Base-by-base conservation (phyloP, 1,139 yeast species). In the Protomyces lactucae-debilis region DNA sequence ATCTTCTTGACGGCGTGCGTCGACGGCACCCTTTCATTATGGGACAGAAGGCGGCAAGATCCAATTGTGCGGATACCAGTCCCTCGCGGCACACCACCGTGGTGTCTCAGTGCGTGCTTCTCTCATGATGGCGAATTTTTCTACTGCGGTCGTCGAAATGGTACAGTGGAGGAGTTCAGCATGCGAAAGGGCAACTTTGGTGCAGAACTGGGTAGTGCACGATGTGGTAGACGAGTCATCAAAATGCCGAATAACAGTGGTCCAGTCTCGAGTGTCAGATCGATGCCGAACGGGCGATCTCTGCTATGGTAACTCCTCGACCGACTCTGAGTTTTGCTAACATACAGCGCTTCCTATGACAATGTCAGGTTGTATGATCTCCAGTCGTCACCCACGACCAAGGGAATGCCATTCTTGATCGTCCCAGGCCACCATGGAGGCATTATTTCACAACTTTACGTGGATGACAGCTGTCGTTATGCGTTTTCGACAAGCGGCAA, bases 401-500 rank as follows among this genome's bases (percentile, higher is more conserved):
- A 71, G 21, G 69, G 69, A 51, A 70, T 71, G 43, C 85, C 87
- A 21, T 83, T 84, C 70, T 72, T 79, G 66, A 83, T 84, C 64
- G 77, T 83, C 3, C 86, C 87, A 0, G 87, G 87, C 1, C 86
- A 83, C 71, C 87, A 84, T 71, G 88, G 87, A 57, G 85, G 85
- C 18, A 80, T 86, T 76, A 74, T 86, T 76, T 76, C 96, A 79
- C 82, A 84, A 60, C 77, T 74, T 39, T 65, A 56, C 48, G 64
- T 92, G 40, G 98, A 92, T 73, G 93, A 91, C 52, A 87, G 93
- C 1, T 91, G 95, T 55, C 78, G 93, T 69, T 93, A 88, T 74
- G 80, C 93, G 85, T 83, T 92, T 14, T 87, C 96, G 72, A 86
- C 98, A 0, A 88, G 96, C 75, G 99, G 99, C 6, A 89, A 88